Base-by-base conservation (phyloP, 1,284 basidiomycete species). In the Phaffia rhodozyma region DNA sequence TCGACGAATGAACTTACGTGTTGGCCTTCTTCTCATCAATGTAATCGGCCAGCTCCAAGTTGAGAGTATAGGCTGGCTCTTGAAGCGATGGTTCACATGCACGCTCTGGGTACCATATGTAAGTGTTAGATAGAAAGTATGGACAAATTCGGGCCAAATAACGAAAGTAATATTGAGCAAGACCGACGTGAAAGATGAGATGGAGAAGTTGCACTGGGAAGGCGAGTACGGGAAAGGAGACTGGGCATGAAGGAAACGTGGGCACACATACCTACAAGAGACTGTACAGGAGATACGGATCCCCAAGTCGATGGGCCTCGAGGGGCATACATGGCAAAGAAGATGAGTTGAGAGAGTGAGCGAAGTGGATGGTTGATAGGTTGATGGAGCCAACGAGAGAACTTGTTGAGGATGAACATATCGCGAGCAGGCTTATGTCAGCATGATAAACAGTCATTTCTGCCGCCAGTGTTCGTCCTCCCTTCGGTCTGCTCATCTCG, bases 1-100 rank as follows among this genome's bases (percentile, higher is more conserved):
- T 3, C 30, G 18, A 29, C 25, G 3, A 9, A 56, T 38, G 25
- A 11, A 80, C 88, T 70, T 76, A 93, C 89, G 83, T 91, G 79
- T 99, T 98, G 0, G 92, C 93, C 77, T 97, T 97, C 80, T 97
- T 97, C 69, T 80, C 79, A 75, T 94, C 96, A 77, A 99, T 85
- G 71, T 87, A 84, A 69, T 94, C 91, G 34, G 91, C 91, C 55
- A 98, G 85, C 75, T 97, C 92, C 68, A 98, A 82, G 75, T 97
- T 91, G 55, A 89, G 79, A 0, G 90, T 86, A 77, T 94, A 88
- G 75, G 97, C 96, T 23, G 92, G 90, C 73, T 92, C 89, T 66
- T 83, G 82, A 18, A 91, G 79, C 27, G 85, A 83, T 1, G 93
- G 88, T 70, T 94, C 90, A 75, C 92, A 96, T 20, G 91, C 90